These are phyloP conservation scores for Larix kaempferi DNA, from an alignment of 75 land plant species.

Conservation along the genomic window DNA sequence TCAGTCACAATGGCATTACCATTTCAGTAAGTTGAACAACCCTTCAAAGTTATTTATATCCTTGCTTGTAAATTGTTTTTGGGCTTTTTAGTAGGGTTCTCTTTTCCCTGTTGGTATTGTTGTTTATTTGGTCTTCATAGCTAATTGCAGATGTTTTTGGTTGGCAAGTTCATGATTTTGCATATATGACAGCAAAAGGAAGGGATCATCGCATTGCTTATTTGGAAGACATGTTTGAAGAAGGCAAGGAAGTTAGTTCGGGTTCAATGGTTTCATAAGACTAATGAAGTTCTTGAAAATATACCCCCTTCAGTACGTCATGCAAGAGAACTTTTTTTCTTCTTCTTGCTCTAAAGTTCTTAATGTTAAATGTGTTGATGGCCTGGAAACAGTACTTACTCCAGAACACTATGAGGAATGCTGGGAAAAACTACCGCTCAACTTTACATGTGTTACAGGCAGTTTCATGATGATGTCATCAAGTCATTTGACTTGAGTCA, in stretches of 20 bases:
- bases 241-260: conserved; percentile 67
- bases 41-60: neutral
- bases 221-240: conserved; percentile 95
- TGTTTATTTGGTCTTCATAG: neutral
- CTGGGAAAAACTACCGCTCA: conserved; percentile 20
- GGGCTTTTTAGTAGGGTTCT: neutral
- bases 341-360: conserved; percentile 84
- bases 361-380: conserved; percentile 91
- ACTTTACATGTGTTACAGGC: conserved; percentile 64
- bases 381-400: conserved; percentile 72
- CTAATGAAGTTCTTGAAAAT: conserved; percentile 74
- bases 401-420: conserved; percentile 65
- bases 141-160: neutral
- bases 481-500: conserved; percentile 73
- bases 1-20: conserved; percentile 63
- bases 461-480: conserved; percentile 68
- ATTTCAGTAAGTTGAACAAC: conserved; percentile 55
- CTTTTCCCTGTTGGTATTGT: neutral
- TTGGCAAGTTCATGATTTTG: conserved; percentile 73
- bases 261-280: conserved; percentile 95
- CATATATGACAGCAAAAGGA: conserved; percentile 74
- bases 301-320: conserved; percentile 61
- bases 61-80: neutral
- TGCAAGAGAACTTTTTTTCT: conserved; percentile 86
- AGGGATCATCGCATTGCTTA: conserved; percentile 78